A percentile compares a stretch with the other conserved stretches of the same genome.
Conservation (phyloP, 2,329 filamentous ascomycete genomes). For the Atkinsonella texensis region DNA sequence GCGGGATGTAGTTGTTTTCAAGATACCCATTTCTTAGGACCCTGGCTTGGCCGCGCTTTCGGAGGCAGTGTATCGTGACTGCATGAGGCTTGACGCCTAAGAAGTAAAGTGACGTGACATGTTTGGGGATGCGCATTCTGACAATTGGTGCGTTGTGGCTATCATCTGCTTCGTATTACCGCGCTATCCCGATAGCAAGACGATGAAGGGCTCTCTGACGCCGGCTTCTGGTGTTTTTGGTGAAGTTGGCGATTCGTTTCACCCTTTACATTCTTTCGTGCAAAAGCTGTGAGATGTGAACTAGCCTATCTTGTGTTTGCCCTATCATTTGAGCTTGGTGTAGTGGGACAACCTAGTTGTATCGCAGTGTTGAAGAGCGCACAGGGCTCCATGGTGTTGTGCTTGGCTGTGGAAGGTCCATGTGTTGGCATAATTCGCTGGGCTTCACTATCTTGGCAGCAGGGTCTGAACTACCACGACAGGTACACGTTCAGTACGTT, state of each 20-base stretch:
- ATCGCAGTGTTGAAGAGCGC: too few relatives aligned
- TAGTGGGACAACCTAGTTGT: too few relatives aligned
- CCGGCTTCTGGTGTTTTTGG: constrained; percentile 20
- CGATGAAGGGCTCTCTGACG: constrained; percentile 48
- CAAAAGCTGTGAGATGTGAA: not conserved
- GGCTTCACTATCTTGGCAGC: too few relatives aligned
- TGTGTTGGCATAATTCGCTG: too few relatives aligned
- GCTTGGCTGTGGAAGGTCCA: too few relatives aligned
- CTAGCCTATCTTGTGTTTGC: too few relatives aligned
- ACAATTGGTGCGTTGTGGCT: constrained; percentile 43
- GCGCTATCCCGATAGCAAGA: constrained; percentile 44
- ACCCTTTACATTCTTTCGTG: constrained; percentile 39
- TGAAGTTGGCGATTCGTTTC: constrained; percentile 52
- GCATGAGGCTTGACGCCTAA: not conserved
- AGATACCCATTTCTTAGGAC: not conserved
- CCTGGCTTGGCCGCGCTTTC: too few relatives aligned
- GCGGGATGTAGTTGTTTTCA: not conserved
- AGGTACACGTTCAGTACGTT: too few relatives aligned
- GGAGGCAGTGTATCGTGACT: not conserved
- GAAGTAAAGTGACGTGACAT: constrained; percentile 3
- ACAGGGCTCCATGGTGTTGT: too few relatives aligned
- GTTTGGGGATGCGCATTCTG: constrained; percentile 25
- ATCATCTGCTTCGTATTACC: constrained; percentile 42
- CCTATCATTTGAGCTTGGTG: too few relatives aligned
- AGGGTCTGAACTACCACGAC: too few relatives aligned